Conservation (phyloP, 495 filamentous ascomycete species). For the Hypoxylon subgilvum region DNA sequence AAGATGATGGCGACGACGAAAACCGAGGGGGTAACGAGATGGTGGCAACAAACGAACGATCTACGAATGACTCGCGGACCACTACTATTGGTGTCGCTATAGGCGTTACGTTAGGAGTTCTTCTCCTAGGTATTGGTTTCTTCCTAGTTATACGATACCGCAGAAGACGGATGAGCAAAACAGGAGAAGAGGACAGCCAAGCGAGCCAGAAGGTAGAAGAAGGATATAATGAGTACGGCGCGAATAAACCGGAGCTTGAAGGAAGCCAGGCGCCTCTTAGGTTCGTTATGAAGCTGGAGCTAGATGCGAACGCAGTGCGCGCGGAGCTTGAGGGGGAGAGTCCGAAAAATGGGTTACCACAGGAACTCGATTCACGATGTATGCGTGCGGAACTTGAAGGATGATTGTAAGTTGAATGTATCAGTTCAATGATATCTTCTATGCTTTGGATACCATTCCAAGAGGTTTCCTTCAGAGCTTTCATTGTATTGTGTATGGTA, state of each 20-base stretch:
- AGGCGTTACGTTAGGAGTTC: neutral
- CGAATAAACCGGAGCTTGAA: slow-evolving; percentile 7
- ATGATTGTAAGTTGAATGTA: no score
- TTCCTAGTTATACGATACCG: slow-evolving; percentile 5
- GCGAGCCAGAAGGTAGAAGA: neutral
- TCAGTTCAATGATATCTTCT: no score
- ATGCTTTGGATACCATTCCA: no score
- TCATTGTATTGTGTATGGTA: no score
- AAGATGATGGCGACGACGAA: no score
- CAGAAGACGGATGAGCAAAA: neutral
- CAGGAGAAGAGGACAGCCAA: neutral
- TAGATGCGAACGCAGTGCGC: slow-evolving; percentile 8
- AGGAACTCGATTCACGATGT: no score
- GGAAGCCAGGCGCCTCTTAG: neutral
- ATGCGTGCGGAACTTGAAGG: no score
- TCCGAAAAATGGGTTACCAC: neutral
- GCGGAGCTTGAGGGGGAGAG: slow-evolving; percentile 1
- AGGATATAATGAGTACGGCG: neutral
- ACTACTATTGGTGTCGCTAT: slow-evolving; percentile 1
- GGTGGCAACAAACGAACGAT: no score
- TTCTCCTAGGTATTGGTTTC: slow-evolving; percentile 1
- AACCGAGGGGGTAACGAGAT: no score
- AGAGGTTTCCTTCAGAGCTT: no score
- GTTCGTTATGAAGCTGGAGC: neutral
- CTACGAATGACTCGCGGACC: no score